A percentile compares a stretch with the other conserved stretches of the same genome.
Conservation (phyloP, 345 rosid species). For the Eucalyptus grandis region DNA sequence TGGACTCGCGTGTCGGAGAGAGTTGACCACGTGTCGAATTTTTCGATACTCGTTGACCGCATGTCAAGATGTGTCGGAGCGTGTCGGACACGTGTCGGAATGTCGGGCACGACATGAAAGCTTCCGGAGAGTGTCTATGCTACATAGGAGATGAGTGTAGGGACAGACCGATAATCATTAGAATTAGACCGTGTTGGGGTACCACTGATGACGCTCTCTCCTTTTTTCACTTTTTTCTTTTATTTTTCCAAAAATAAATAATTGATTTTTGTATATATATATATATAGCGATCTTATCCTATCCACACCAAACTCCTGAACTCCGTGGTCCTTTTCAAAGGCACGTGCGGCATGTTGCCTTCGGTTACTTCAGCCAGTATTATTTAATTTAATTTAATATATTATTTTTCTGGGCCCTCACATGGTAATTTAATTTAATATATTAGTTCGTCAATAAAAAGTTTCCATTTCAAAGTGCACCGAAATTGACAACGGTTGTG, state of each 20-base stretch:
- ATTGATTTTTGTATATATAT: background rate
- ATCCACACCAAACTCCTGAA: background rate
- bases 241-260: background rate
- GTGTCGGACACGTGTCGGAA: too few relatives aligned
- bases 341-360: background rate
- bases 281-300: background rate
- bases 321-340: background rate
- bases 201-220: background rate
- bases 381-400: too few relatives aligned
- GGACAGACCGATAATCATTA: background rate
- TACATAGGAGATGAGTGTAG: too few relatives aligned
- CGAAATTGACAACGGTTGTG: too few relatives aligned
- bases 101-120: too few relatives aligned
- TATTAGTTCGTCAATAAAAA: too few relatives aligned
- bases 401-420: background rate
- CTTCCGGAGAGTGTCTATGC: too few relatives aligned
- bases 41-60: too few relatives aligned
- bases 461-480: too few relatives aligned
- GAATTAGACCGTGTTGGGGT: background rate
- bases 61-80: too few relatives aligned
- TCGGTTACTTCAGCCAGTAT: background rate
- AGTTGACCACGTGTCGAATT: too few relatives aligned
- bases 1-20: too few relatives aligned
- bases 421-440: background rate
- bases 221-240: background rate